Conservation (phyloP, 148 eudicot species). For the Polygonum maritimum region DNA sequence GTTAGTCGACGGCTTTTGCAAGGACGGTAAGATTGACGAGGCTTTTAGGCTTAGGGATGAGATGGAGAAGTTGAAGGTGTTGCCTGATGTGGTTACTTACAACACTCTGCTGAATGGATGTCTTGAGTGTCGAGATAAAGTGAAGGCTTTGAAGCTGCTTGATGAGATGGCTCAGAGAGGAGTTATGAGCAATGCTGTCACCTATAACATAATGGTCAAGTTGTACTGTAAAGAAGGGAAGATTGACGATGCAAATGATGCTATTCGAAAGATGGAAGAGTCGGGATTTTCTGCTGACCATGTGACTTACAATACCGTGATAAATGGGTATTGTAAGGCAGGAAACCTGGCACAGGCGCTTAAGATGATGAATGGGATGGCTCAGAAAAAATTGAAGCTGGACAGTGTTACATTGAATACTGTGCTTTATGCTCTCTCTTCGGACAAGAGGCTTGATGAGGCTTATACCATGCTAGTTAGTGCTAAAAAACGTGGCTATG, state of each 20-base stretch:
- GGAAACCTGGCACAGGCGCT: constrained; percentile 59
- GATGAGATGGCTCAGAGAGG: constrained; percentile 61
- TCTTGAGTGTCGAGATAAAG: constrained; percentile 22
- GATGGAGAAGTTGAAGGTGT: constrained; percentile 51
- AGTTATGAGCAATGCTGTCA: constrained; percentile 38
- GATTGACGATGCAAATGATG: constrained; percentile 48
- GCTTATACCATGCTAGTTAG: constrained; percentile 43
- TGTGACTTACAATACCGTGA: constrained; percentile 69
- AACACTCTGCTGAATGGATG: constrained; percentile 66
- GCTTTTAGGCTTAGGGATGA: constrained; percentile 44
- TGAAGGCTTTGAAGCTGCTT: constrained; percentile 42
- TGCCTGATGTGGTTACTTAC: constrained; percentile 60
- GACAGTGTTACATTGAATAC: constrained; percentile 57
- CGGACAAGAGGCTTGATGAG: constrained; percentile 43
- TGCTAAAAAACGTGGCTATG: constrained; percentile 51
- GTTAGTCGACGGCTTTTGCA: constrained; percentile 53
- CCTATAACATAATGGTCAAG: constrained; percentile 63
- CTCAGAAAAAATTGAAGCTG: constrained; percentile 56
- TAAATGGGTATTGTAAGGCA: constrained; percentile 51
- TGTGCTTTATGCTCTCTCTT: constrained; percentile 55
- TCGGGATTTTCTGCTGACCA: constrained; percentile 47
- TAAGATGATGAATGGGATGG: constrained; percentile 52
- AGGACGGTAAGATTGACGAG: constrained; percentile 53
- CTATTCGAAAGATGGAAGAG: constrained; percentile 44
- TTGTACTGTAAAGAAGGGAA: constrained; percentile 54